phyloP scores from a whole-genome alignment of 192 early-diverging fungal genomes.

The Dimargaris xerosporica region DNA sequence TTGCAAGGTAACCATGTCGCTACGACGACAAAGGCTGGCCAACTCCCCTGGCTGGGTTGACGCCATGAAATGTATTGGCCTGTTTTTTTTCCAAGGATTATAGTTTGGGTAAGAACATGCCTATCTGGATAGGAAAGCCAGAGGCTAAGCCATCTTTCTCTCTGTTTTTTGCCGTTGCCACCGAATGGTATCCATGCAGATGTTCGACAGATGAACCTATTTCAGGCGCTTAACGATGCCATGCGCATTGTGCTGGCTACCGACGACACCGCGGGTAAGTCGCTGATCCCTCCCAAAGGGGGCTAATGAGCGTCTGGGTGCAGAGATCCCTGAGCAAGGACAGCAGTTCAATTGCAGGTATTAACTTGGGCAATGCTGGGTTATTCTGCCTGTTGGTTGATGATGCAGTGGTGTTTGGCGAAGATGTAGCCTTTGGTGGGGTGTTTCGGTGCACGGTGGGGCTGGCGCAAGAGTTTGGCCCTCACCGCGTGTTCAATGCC shows the following conservation, averaged over 20 bases:
- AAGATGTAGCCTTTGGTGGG: slow-evolving; percentile 95
- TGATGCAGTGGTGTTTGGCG: slow-evolving; percentile 73
- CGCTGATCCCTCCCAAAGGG: background rate
- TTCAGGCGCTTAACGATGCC: slow-evolving; percentile 92
- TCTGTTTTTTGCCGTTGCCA: background rate
- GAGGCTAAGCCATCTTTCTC: background rate
- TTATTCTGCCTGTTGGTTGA: background rate
- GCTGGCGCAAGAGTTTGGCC: slow-evolving; percentile 76
- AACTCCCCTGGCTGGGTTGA: too few relatives aligned
- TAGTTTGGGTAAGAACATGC: background rate
- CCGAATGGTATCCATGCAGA: slow-evolving; percentile 23
- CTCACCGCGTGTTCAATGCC: slow-evolving; percentile 90
- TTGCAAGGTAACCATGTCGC: slow-evolving; percentile 29
- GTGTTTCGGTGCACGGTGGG: slow-evolving; percentile 93
- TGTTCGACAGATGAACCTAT: slow-evolving; percentile 85
- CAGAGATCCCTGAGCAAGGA: background rate
- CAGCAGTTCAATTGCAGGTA: background rate
- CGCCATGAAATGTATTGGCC: too few relatives aligned
- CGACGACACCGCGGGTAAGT: slow-evolving; percentile 65
- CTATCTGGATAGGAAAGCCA: background rate
- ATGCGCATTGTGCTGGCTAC: slow-evolving; percentile 69
- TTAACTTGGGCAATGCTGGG: background rate
- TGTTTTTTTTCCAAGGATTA: background rate
- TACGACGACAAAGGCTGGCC: slow-evolving; percentile 12
- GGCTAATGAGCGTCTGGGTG: background rate